Evolutionary conservation across 2,329 filamentous ascomycete genomes (phyloP), one percentile per base, ranked within the genome.

Genomic region (Coniella vitis): DNA sequence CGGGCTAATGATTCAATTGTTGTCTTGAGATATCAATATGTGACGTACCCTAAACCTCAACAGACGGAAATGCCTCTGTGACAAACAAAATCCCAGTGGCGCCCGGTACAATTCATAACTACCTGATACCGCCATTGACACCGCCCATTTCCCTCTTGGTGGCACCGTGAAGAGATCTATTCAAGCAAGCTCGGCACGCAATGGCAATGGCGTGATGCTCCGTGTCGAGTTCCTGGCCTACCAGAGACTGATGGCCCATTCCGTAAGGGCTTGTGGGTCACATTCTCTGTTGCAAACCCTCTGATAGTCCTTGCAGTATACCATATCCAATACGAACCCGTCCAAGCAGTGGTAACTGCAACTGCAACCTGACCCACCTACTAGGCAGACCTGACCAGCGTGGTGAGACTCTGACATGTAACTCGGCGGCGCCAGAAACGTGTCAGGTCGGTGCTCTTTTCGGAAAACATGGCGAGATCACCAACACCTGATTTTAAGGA

Each of bases 391-490:
- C 87, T 16, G 87, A 75, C 63, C 62, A 72, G 43, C 82, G 84
- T 44, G 80, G 79, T 54, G 79, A 88, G 60, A 66, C 65, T 2
- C 70, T 81, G 4, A 58, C 74, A 4, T 91, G 87, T 67, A 72
- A 88, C 59, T 34, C 67, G 10, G 57, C 62, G 9, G 61, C 68
- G 7, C 83, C 83, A 7, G 65, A 76, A 53, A 81, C 78, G 9
- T 93, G 87, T 69, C 80, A 91, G 66, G 79, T 87, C 10, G 87
- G 87, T 55, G 87, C 91, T 63, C 71, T 90, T 48, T 78, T 79
- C 57, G 87, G 87, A 61, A 91, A 91, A 69, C 71, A 84, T 59
- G 85, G 85, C 54, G 72, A 73, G 52, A 76, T 86, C 58, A 70
- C 65, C 21, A 63, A 65, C 22, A 72, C 74, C 54, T 68, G 73